A percentile compares a stretch with the other conserved stretches of the same genome.
Evolutionary conservation across 2,329 filamentous ascomycete species (phyloP).

Genomic region (Xylariaceae sp.): DNA sequence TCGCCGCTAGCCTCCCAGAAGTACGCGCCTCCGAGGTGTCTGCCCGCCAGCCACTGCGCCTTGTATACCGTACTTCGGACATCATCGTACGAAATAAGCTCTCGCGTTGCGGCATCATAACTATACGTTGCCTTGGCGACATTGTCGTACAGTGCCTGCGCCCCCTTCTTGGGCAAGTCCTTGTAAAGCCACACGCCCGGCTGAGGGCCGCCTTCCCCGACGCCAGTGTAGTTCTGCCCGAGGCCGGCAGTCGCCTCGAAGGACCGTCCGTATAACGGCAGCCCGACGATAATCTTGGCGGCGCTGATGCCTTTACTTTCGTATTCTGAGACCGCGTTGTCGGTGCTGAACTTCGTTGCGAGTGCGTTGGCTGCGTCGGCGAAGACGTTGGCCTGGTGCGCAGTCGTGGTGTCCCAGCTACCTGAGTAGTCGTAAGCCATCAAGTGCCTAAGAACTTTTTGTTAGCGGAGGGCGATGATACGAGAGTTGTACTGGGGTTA

Average conservation of each 20-base stretch:
- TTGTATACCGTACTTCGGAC: constrained; percentile 56
- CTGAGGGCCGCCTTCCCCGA: constrained; percentile 55
- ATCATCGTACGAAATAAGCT: constrained; percentile 69
- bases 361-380: constrained; percentile 43
- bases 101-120: constrained; percentile 55
- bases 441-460: constrained; percentile 32
- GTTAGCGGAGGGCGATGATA: neutral
- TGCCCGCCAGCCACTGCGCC: constrained; percentile 55
- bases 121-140: constrained; percentile 64
- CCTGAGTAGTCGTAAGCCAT: constrained; percentile 73
- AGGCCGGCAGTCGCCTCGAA: constrained; percentile 66
- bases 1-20: constrained; percentile 83
- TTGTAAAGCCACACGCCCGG: constrained; percentile 61
- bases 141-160: constrained; percentile 52
- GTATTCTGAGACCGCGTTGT: constrained; percentile 62
- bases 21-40: constrained; percentile 68
- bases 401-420: constrained; percentile 57
- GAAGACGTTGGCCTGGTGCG: constrained; percentile 69
- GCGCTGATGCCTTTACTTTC: constrained; percentile 51
- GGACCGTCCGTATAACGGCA: constrained; percentile 76
- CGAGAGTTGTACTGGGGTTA: neutral
- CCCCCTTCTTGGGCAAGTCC: constrained; percentile 59
- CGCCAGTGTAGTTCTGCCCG: constrained; percentile 58
- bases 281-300: constrained; percentile 67
- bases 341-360: constrained; percentile 65